Base-by-base conservation (phyloP, 805 yeast species). In the Metschnikowia cubensis region DNA sequence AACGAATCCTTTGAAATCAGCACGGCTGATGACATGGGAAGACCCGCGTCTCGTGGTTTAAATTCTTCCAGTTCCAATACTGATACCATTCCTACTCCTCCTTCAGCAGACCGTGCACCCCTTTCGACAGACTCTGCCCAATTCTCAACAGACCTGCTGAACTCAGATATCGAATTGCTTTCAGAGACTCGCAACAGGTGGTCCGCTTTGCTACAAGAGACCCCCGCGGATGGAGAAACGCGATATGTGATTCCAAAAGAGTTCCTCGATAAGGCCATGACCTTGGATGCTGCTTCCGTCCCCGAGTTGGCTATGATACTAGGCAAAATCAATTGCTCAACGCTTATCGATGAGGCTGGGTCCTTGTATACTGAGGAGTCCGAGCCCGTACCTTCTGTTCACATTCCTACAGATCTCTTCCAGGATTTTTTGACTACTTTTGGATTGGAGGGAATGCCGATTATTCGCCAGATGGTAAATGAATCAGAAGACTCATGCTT, bases 401-500 rank as follows among this genome's bases (percentile, higher is more conserved):
- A 56, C 36, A 64, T 84, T 0, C 67, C 80, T 0, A 76, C 75
- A 6, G 63, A 67, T 4, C 70, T 77, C 2, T 84, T 80, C 55
- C 58, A 69, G 2, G 59, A 69, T 50, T 62, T 85, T 8, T 64
- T 61, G 1, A 68, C 71, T 32, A 80, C 85, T 83, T 84, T 82
- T 62, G 87, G 86, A 0, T 45, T 79, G 20, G 59, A 65, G 1
- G 73, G 75, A 0, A 61, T 52, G 6, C 73, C 75, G 1, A 67
- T 72, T 8, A 51, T 66, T 5, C 63, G 77, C 44, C 60, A 62
- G 20, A 48, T 72, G 4, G 50, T 66, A 5, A 41, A 57, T 3
- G 63, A 67, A 47, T 57, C 56, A 15, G 60, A 66, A 2, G 71
- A 69, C n/a, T 50, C 53, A 10, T 56, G 53, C 25, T 65, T 57